Evolutionary conservation across 257 asterid genomes (phyloP), one percentile per base, ranked within the genome.

Genomic region (Solanum chilense): DNA sequence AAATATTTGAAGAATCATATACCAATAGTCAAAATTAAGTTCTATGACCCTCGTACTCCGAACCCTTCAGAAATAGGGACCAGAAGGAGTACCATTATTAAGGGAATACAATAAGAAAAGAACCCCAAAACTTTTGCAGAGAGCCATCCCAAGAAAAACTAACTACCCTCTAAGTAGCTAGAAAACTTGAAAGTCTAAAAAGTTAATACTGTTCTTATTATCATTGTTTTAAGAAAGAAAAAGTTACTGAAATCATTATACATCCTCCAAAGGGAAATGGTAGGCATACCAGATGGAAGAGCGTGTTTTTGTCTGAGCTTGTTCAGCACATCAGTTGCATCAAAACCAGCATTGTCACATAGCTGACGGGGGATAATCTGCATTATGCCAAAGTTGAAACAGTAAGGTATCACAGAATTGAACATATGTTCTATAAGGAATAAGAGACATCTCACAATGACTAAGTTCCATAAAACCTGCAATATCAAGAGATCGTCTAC

Each of bases 231-330:
- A 14, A 29, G 25, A 56, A 56, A 56, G 64, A 29, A 29, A 29
- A 78, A 78, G 66, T 18, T 80, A 1, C 12, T 45, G 31, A 5
- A 12, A 23, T 42, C 58, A 49, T 49, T 81, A 31, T 47, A 71
- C 15, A 9, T 52, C 58, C 74, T 39, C 45, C n/a, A n/a, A 49
- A 33, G 37, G 45, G 45, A 82, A 77, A 14, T 15, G 71, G 86
- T 25, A 87, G 84, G 88, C 92, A 84, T 88, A 97, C 99, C 99
- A 60, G 98, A 95, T 23, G 96, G 93, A 88, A 95, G 94, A 20
- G 99, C 98, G 16, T 97, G 99, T 76, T 97, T 97, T 85, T 97
- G 99, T 88, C 99, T 94, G 90, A 97, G 92, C 90, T 97, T 97
- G 93, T 97, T 97, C 92, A 97, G 88, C 81, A 95, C 98, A 90